Evolutionary conservation across 2,329 filamentous ascomycete genomes (phyloP).

Genomic region (Alternaria triticina): DNA sequence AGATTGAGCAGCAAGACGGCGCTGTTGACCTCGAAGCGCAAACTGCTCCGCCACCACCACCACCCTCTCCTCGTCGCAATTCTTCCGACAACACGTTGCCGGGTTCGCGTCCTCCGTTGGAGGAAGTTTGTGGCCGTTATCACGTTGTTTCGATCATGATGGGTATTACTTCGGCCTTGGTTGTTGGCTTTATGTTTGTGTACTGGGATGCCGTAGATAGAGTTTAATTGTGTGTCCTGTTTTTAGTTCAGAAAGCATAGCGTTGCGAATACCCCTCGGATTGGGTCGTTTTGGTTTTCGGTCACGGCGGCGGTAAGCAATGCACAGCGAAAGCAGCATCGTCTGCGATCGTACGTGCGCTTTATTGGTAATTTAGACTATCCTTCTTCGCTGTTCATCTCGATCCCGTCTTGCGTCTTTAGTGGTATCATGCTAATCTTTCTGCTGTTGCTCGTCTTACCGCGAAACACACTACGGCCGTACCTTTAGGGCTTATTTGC

Average conservation of each 20-base stretch:
- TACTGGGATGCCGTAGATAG: conserved; percentile 2
- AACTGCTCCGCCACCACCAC: background rate
- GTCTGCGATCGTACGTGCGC: background rate
- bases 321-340: conserved; percentile 3
- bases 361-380: conserved; percentile 6
- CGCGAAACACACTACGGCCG: background rate
- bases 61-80: background rate
- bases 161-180: conserved; percentile 1
- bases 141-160: background rate
- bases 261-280: conserved; percentile 16
- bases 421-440: background rate
- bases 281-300: conserved; percentile 4
- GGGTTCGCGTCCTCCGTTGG: background rate
- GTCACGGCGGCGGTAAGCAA: background rate
- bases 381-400: background rate
- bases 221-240: conserved; percentile 1
- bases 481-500: background rate
- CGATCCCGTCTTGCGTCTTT: background rate
- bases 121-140: background rate
- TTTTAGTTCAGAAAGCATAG: conserved; percentile 13
- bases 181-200: conserved; percentile 4
- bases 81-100: background rate
- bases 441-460: background rate
- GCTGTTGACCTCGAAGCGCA: conserved; percentile 9
- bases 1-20: background rate